These are phyloP conservation scores for Gomphus bonarii DNA, from an alignment of 1,284 basidiomycete genomes.

Conservation along the genomic window DNA sequence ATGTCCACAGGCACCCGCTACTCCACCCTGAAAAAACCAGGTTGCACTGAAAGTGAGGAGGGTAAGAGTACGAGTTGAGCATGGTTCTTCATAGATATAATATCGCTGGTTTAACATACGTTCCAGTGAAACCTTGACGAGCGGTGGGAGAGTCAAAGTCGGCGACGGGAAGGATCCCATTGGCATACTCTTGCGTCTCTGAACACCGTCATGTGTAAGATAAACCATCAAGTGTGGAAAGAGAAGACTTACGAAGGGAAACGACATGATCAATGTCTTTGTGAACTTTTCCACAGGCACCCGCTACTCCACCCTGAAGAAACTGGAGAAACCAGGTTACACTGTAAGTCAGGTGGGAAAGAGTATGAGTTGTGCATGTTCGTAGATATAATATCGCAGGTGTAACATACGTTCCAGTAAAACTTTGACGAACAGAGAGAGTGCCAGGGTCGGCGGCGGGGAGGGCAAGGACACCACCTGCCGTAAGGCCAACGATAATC, in stretches of 20 bases:
- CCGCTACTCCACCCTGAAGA: slow-evolving; percentile 56
- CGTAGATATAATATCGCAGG: slow-evolving; percentile 15
- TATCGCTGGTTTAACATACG: slow-evolving; percentile 17
- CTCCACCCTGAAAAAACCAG: slow-evolving; percentile 60
- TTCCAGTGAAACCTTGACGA: neutral
- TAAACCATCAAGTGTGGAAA: neutral
- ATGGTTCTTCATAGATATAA: neutral
- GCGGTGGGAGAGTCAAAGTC: neutral
- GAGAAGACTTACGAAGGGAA: slow-evolving; percentile 44
- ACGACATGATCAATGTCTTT: slow-evolving; percentile 55
- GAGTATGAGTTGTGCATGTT: neutral
- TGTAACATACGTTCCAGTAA: slow-evolving; percentile 6
- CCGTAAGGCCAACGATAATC: slow-evolving; percentile 55
- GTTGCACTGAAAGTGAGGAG: slow-evolving; percentile 41
- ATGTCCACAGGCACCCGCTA: slow-evolving; percentile 64
- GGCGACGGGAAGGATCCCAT: slow-evolving; percentile 15
- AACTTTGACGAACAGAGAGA: neutral
- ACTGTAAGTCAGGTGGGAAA: slow-evolving; percentile 21
- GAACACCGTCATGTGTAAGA: neutral
- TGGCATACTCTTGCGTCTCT: slow-evolving; percentile 32
- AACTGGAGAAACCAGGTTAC: slow-evolving; percentile 61
- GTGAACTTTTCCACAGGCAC: slow-evolving; percentile 67
- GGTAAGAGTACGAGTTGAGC: neutral
- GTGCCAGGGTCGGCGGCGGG: neutral
- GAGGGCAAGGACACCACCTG: slow-evolving; percentile 39